Percentiles rank a stretch among this genome's conserved stretches.
Evolutionary conservation across 805 yeast species (phyloP).

Genomic region (Wickerhamiella galacta): DNA sequence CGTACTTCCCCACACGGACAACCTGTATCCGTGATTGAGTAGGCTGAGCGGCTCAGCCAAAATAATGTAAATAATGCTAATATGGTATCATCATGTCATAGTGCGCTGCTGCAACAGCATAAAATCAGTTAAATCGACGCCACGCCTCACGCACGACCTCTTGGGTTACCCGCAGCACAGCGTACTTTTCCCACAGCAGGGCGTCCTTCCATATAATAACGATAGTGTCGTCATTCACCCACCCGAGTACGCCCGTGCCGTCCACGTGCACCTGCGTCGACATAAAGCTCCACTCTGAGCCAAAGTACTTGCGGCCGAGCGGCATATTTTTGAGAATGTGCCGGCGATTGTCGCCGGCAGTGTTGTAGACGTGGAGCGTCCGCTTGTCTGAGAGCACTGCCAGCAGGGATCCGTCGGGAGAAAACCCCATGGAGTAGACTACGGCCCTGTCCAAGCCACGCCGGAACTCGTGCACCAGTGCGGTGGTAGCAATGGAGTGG

Average conservation of each 20-base stretch:
- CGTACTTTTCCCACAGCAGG: conserved; percentile 78
- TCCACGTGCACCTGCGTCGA: conserved; percentile 37
- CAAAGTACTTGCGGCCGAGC: conserved; percentile 56
- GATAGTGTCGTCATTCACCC: conserved; percentile 61
- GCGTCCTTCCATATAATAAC: conserved; percentile 58
- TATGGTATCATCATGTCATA: too few relatives aligned
- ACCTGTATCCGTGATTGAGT: too few relatives aligned
- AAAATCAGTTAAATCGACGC: conserved; percentile 34
- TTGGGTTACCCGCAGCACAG: conserved; percentile 43
- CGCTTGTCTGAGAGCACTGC: conserved; percentile 82
- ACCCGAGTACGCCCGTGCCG: conserved; percentile 39
- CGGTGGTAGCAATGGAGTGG: conserved; percentile 51
- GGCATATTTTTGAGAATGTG: conserved; percentile 53
- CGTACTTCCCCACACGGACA: too few relatives aligned
- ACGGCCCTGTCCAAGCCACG: conserved; percentile 79
- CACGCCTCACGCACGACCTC: conserved; percentile 55
- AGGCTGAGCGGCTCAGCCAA: too few relatives aligned
- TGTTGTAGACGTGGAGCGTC: conserved; percentile 72
- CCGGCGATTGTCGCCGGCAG: conserved; percentile 29
- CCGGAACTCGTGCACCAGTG: conserved; percentile 66
- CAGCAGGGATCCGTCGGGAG: conserved; percentile 54
- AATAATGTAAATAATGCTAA: neutral
- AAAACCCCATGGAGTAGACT: conserved; percentile 68
- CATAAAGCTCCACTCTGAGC: conserved; percentile 78
- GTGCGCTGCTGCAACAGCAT: neutral